Percentiles rank a stretch among this genome's conserved stretches.
Evolutionary conservation across 345 rosid genomes (phyloP).

Genomic region (Aegle marmelos): DNA sequence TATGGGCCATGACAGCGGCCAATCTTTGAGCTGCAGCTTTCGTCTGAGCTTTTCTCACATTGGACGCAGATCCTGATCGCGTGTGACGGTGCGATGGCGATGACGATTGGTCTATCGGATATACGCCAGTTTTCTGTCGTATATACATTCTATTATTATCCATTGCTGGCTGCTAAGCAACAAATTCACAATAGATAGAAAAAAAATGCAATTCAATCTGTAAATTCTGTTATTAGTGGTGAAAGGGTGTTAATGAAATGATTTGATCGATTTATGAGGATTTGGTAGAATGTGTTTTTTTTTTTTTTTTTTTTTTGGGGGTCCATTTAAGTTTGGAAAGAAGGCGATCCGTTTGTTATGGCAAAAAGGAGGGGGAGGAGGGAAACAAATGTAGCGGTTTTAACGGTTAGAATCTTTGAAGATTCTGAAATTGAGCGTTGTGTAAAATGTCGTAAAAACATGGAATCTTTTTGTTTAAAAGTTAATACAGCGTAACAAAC

Average conservation of each 20-base stretch:
- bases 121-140: conserved; percentile 41
- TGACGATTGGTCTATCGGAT: conserved; percentile 36
- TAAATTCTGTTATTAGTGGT: neutral
- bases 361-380: conserved; percentile 25
- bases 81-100: conserved; percentile 44
- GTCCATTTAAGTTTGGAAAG: neutral
- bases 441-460: neutral
- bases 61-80: conserved; percentile 61
- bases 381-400: conserved; percentile 18
- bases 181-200: neutral
- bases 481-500: too few relatives aligned
- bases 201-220: neutral
- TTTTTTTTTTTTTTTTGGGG: too few relatives aligned
- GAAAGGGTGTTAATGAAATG: neutral
- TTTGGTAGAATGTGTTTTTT: too few relatives aligned
- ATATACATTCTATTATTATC: conserved; percentile 26
- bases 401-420: conserved; percentile 39
- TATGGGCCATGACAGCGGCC: conserved; percentile 72
- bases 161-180: conserved; percentile 30
- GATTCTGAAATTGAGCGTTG: neutral
- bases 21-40: conserved; percentile 90
- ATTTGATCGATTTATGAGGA: neutral
- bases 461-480: too few relatives aligned
- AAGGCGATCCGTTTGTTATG: conserved; percentile 43
- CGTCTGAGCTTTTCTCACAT: conserved; percentile 68